Conservation (phyloP, 2,329 filamentous ascomycete species). For the Arthrobotrys sphaeroides region DNA sequence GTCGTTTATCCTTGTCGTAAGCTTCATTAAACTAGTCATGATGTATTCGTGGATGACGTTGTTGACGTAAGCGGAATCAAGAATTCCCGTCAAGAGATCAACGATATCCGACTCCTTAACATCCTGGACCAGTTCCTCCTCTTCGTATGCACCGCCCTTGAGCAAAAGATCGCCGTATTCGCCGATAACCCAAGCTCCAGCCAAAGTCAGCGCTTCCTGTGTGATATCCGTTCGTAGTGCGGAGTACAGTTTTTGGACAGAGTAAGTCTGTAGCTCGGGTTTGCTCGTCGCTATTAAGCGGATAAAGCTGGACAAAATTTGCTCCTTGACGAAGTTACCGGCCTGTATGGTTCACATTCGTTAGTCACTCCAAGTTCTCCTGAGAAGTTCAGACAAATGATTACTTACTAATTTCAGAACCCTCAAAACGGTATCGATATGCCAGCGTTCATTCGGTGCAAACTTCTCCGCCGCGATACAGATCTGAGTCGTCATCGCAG, state of each 20-base stretch:
- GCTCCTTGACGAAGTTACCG: constrained; percentile 96
- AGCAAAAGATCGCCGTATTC: constrained; percentile 95
- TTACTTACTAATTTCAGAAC: constrained; percentile 75
- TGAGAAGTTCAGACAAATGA: not conserved
- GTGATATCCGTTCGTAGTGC: constrained; percentile 96
- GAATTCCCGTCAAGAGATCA: constrained; percentile 88
- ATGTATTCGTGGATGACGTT: constrained; percentile 96
- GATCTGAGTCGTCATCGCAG: constrained; percentile 97
- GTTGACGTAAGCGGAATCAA: constrained; percentile 93
- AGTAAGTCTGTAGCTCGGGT: constrained; percentile 93
- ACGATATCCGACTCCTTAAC: constrained; percentile 84
- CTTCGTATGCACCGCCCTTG: constrained; percentile 87
- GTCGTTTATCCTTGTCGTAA: constrained; percentile 87
- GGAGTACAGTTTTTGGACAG: constrained; percentile 91
- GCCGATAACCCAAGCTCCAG: constrained; percentile 96
- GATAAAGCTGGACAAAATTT: constrained; percentile 95
- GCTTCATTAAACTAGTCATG: constrained; percentile 90
- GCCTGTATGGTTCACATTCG: constrained; percentile 63
- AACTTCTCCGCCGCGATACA: constrained; percentile 96
- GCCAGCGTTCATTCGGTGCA: constrained; percentile 97
- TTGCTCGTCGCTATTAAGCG: constrained; percentile 88
- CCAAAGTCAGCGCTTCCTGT: constrained; percentile 91
- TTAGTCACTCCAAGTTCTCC: not conserved
- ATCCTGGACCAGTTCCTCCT: constrained; percentile 77
- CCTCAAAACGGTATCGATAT: constrained; percentile 95